phyloP scores from a whole-genome alignment of 202 grass and related monocot genomes.

The Bolboschoenoplectus hybrid region DNA sequence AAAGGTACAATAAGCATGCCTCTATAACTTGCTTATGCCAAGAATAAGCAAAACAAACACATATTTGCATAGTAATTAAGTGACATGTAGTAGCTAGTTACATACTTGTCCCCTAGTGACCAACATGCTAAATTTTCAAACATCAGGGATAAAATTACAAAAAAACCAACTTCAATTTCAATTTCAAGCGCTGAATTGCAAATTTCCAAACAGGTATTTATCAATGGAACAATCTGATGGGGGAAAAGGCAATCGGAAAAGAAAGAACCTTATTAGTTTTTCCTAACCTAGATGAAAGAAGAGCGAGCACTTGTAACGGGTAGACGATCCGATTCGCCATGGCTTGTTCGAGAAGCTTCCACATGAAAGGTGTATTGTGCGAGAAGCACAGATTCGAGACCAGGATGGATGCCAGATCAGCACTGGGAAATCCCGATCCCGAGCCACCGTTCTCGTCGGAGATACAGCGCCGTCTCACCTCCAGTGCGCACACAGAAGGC shows the following conservation, averaged over 20 bases:
- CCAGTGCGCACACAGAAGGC: constrained; percentile 54
- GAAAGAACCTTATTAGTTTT: no score
- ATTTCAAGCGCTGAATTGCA: neutral
- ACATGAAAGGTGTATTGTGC: constrained; percentile 75
- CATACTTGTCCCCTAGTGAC: neutral
- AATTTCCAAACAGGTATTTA: neutral
- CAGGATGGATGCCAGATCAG: constrained; percentile 70
- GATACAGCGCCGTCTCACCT: constrained; percentile 51
- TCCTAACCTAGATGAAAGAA: constrained; percentile 70
- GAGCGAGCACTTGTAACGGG: constrained; percentile 74
- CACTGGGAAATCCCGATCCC: constrained; percentile 47
- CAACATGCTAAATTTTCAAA: neutral
- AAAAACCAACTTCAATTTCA: neutral
- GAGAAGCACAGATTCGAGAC: constrained; percentile 92
- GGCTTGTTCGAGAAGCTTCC: constrained; percentile 87
- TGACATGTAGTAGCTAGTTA: neutral
- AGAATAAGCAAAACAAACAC: neutral
- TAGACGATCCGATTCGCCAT: constrained; percentile 59
- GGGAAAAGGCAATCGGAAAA: constrained; percentile 59
- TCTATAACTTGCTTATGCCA: neutral
- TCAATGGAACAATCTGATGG: constrained; percentile 31
- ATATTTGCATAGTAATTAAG: neutral
- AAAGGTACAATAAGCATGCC: neutral
- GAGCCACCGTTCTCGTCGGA: constrained; percentile 25
- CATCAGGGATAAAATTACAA: neutral